phyloP scores from a whole-genome alignment of 2,329 filamentous ascomycete species.

The Neofusicoccum sp. region DNA sequence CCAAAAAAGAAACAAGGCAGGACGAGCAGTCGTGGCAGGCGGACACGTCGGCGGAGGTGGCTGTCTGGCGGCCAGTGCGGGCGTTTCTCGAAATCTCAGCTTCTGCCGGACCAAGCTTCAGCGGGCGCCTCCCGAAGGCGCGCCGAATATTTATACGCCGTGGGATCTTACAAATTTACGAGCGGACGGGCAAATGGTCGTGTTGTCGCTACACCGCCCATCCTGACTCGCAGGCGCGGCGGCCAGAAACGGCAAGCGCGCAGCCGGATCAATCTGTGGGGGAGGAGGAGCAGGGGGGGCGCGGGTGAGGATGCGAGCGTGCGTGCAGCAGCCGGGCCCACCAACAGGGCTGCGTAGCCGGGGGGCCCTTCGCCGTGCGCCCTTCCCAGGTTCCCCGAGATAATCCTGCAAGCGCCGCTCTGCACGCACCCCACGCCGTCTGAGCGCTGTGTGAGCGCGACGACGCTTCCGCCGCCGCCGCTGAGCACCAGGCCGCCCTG shows the following conservation, averaged over 20 bases:
- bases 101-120: not conserved
- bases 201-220: slow-evolving; percentile 9
- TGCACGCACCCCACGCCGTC: slow-evolving; percentile 5
- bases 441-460: slow-evolving; percentile 32
- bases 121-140: slow-evolving; percentile 7
- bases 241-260: slow-evolving; percentile 10
- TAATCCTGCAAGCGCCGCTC: slow-evolving; percentile 8
- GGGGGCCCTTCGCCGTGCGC: not conserved
- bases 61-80: slow-evolving; percentile 1
- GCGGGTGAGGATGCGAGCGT: not conserved
- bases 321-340: not conserved
- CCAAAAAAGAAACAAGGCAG: slow-evolving; percentile 3
- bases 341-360: not conserved
- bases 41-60: slow-evolving; percentile 15
- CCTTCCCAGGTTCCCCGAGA: slow-evolving; percentile 13
- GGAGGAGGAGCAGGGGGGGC: not conserved
- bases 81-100: slow-evolving; percentile 11
- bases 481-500: not conserved
- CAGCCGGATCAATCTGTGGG: slow-evolving; percentile 2
- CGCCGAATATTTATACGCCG: slow-evolving; percentile 10
- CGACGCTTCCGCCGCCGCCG: slow-evolving; percentile 54
- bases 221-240: slow-evolving; percentile 9
- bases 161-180: not conserved
- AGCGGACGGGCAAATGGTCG: not conserved
- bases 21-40: not conserved